Evolutionary conservation across 805 yeast genomes (phyloP).

Genomic region (Nakazawaea holstii): DNA sequence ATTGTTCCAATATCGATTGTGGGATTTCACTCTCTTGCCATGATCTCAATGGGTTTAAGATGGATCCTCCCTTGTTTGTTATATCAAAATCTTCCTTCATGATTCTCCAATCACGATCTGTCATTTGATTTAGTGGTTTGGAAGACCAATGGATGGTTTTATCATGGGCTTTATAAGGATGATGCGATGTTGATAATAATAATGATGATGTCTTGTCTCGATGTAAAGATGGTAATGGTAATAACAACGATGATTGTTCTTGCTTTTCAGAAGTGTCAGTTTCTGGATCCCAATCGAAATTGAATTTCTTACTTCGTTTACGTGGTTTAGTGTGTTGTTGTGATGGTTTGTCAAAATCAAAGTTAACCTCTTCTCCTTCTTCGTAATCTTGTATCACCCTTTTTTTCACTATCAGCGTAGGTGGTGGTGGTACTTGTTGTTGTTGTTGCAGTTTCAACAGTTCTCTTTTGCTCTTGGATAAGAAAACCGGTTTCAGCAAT

Average conservation of each 20-base stretch:
- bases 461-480: constrained; percentile 41
- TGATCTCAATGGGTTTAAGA: constrained; percentile 56
- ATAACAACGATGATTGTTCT: constrained; percentile 1
- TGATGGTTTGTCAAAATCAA: constrained; percentile 1
- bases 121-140: constrained; percentile 63
- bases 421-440: constrained; percentile 1
- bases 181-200: background rate
- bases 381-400: background rate
- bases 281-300: constrained; percentile 61
- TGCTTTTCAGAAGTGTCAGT: constrained; percentile 51
- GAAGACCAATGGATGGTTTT: constrained; percentile 53
- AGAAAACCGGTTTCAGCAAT: constrained; percentile 31
- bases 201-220: background rate
- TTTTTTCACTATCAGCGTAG: background rate
- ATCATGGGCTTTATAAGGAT: constrained; percentile 2
- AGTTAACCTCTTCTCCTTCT: constrained; percentile 8
- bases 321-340: background rate
- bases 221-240: constrained; percentile 13
- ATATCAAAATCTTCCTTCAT: constrained; percentile 75
- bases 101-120: constrained; percentile 83
- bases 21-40: constrained; percentile 69
- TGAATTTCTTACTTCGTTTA: constrained; percentile 32
- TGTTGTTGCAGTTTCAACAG: constrained; percentile 23
- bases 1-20: constrained; percentile 27
- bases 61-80: constrained; percentile 32